Evolutionary conservation across 2,329 filamentous ascomycete genomes (phyloP).

Genomic region (Hypoxylon sp.): DNA sequence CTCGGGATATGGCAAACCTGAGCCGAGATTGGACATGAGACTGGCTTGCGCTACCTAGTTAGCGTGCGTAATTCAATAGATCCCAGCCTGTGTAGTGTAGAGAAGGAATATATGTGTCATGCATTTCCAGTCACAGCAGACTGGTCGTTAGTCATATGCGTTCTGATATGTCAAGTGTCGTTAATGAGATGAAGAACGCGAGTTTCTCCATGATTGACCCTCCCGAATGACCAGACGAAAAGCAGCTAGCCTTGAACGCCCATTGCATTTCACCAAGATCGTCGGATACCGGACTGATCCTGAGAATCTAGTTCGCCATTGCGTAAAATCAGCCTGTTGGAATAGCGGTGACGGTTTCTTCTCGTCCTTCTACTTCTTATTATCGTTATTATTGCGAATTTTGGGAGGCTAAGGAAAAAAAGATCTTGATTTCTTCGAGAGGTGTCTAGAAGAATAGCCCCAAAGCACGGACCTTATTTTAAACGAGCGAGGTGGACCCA

Average conservation of each 20-base stretch:
- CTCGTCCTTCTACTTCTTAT: slow-evolving; percentile 2
- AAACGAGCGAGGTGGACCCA: slow-evolving; percentile 8
- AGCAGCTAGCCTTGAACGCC: not conserved
- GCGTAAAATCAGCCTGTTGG: not conserved
- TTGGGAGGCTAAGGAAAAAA: not conserved
- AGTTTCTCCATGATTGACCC: slow-evolving; percentile 24
- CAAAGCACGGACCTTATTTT: not conserved
- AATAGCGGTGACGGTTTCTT: slow-evolving; percentile 14
- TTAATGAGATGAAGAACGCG: slow-evolving; percentile 31
- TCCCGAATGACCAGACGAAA: slow-evolving; percentile 20
- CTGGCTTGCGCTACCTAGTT: slow-evolving; percentile 33
- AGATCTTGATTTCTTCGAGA: slow-evolving; percentile 26
- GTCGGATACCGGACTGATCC: not conserved
- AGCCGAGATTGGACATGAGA: slow-evolving; percentile 36
- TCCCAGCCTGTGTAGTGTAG: slow-evolving; percentile 16
- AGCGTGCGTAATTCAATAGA: slow-evolving; percentile 32
- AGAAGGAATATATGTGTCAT: slow-evolving; percentile 43
- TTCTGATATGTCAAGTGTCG: slow-evolving; percentile 23
- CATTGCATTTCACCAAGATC: slow-evolving; percentile 1
- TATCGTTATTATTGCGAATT: slow-evolving; percentile 2
- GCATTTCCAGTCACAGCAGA: slow-evolving; percentile 35
- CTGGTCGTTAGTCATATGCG: slow-evolving; percentile 14
- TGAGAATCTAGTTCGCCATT: slow-evolving; percentile 6
- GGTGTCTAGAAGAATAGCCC: slow-evolving; percentile 33
- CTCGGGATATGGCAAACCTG: slow-evolving; percentile 36